These are phyloP conservation scores for Miscanthus sacchariflorus DNA, from an alignment of 202 grass and related monocot species.

Conservation along the genomic window DNA sequence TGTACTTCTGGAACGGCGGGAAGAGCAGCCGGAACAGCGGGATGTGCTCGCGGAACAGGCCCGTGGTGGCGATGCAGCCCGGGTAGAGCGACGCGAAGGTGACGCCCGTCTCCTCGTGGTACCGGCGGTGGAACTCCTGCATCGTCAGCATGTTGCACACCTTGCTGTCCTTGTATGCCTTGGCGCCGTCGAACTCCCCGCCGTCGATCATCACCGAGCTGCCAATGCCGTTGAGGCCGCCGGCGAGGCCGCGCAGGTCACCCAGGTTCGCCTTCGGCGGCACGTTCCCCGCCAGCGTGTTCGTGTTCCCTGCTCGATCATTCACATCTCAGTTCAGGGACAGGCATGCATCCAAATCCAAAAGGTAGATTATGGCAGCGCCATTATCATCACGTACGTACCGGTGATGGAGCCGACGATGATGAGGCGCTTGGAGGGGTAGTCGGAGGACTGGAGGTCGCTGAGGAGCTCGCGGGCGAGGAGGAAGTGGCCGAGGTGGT, in stretches of 20 bases:
- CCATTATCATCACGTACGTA: neutral
- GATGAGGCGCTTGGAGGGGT: constrained; percentile 88
- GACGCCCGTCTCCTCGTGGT: constrained; percentile 90
- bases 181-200: constrained; percentile 88
- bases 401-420: constrained; percentile 98
- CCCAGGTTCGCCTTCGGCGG: constrained; percentile 96
- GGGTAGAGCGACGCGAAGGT: constrained; percentile 96
- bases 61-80: constrained; percentile 96
- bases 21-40: constrained; percentile 86
- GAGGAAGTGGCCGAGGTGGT: constrained; percentile 96
- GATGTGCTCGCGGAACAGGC: constrained; percentile 88
- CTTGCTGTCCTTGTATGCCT: constrained; percentile 99
- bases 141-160: constrained; percentile 99
- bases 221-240: constrained; percentile 65
- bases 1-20: constrained; percentile 96
- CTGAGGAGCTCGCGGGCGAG: constrained; percentile 78
- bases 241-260: constrained; percentile 76
- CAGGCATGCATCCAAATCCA: neutral
- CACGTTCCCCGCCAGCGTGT: constrained; percentile 88
- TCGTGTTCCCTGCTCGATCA: constrained; percentile 74
- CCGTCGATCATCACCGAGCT: constrained; percentile 91
- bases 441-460: constrained; percentile 75
- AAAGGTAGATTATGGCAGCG: neutral
- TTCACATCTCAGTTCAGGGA: neutral
- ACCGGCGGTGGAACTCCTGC: constrained; percentile 95